phyloP scores from a whole-genome alignment of 768 basidiomycete species.

The Hemileccinum impolitum region DNA sequence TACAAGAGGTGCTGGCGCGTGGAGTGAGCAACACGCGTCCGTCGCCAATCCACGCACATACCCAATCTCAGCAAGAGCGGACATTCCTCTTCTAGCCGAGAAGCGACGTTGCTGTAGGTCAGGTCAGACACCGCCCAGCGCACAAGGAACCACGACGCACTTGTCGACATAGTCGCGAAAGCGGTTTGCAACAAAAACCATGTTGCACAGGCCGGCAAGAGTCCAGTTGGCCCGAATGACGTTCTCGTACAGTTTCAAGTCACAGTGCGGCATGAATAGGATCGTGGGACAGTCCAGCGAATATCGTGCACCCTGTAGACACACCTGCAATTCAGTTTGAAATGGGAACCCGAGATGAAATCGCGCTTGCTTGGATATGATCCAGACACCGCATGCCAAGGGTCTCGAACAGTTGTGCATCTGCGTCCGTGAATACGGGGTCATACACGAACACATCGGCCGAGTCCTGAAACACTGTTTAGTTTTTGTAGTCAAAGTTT shows the following conservation, averaged over 20 bases:
- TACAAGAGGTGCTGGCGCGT: conserved; percentile 45
- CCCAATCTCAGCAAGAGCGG: conserved; percentile 56
- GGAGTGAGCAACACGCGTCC: background rate
- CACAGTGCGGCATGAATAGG: conserved; percentile 79
- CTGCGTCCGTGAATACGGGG: conserved; percentile 69
- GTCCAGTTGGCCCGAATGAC: conserved; percentile 63
- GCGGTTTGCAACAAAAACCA: conserved; percentile 64
- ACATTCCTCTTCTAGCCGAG: conserved; percentile 46
- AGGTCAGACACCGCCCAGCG: conserved; percentile 7
- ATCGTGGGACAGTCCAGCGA: conserved; percentile 47
- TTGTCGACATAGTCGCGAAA: conserved; percentile 65
- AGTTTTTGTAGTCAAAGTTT: too few species aligned
- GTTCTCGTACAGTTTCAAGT: conserved; percentile 65
- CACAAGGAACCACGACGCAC: conserved; percentile 36
- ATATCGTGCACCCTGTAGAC: conserved; percentile 34
- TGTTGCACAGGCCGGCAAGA: conserved; percentile 38
- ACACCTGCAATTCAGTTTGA: conserved; percentile 7
- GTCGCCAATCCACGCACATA: conserved; percentile 29
- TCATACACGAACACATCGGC: conserved; percentile 57
- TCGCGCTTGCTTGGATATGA: conserved; percentile 49
- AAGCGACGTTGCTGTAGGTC: conserved; percentile 46
- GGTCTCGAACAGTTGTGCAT: conserved; percentile 45
- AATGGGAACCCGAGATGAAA: conserved; percentile 8
- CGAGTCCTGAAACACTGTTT: conserved; percentile 38
- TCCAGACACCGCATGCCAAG: conserved; percentile 35